phyloP scores from a whole-genome alignment of 73 alveolate species.

The Tetrahymena elliotti region DNA sequence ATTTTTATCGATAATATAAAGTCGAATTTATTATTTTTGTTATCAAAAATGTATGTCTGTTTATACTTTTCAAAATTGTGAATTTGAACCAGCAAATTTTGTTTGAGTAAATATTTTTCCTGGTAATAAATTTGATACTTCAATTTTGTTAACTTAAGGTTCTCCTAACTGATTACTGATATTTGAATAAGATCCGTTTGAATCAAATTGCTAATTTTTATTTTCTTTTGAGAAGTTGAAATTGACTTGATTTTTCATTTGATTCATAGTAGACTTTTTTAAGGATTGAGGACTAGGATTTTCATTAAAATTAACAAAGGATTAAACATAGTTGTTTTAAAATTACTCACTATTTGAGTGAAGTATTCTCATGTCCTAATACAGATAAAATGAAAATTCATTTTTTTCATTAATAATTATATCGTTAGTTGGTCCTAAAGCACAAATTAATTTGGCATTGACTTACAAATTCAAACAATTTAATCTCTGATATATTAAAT shows the following conservation, averaged over 20 bases:
- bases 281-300: neutral
- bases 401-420: neutral
- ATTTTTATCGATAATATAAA: no score
- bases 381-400: neutral
- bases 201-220: neutral
- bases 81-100: neutral
- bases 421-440: neutral
- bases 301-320: neutral
- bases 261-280: neutral
- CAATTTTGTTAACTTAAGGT: neutral
- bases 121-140: neutral
- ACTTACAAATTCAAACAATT: neutral
- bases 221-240: neutral
- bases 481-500: neutral
- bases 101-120: neutral
- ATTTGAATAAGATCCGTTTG: neutral
- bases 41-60: no score
- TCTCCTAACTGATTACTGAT: neutral
- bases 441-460: neutral
- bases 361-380: neutral
- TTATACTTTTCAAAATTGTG: neutral
- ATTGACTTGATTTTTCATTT: neutral
- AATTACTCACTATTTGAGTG: neutral
- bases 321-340: neutral
- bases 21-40: no score